Base-by-base conservation (phyloP, 768 basidiomycete genomes). In the Serendipita vermifera region DNA sequence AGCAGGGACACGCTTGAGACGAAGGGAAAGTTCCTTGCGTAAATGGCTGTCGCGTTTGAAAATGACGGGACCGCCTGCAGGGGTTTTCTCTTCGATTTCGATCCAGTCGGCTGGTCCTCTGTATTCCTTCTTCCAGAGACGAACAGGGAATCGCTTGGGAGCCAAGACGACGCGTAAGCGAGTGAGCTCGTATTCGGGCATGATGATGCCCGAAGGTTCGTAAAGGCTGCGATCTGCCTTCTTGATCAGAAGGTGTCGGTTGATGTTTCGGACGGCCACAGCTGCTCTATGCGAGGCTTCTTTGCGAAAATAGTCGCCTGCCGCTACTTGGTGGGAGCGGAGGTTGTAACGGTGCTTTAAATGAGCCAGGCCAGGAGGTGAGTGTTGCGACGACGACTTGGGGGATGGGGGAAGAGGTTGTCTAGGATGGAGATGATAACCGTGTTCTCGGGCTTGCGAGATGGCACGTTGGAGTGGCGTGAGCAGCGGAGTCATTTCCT, bases 271-370 rank as follows among this genome's bases (percentile, higher is more conserved):
- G 46, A 29, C 29, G 27, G 46, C 46, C 17, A 51, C 46, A 51
- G 46, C 46, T 51, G 46, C 46, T 24, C 46, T 22, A 51, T 51
- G 46, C 24, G 46, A 51, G 5, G 46, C 46, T 31, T 51, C 46
- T 29, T 51, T 51, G 9, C 46, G 46, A 31, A 51, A 51, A 51
- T 27, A 51, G 46, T 51, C 46, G 46, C 46, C 32, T 4, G 46
- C 46, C 9, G 46, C 9, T 9, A 51, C 24, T 29, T 51, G 46
- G 29, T 51, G 46, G 7, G 46, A 51, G 5, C 46, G 46, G 15
- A 51, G 46, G 27, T 22, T 29, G 3, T 51, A 51, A 15, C 27
- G 17, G 9, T 51, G 46, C 27, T 41, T 41, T 26, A 41, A 7
- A n/a, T n/a, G 17, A n/a, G 15, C 15, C 15, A 51, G 27, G n/a